These are phyloP conservation scores for Botrytis byssoidea DNA, from an alignment of 2,329 filamentous ascomycete genomes.

Conservation along the genomic window DNA sequence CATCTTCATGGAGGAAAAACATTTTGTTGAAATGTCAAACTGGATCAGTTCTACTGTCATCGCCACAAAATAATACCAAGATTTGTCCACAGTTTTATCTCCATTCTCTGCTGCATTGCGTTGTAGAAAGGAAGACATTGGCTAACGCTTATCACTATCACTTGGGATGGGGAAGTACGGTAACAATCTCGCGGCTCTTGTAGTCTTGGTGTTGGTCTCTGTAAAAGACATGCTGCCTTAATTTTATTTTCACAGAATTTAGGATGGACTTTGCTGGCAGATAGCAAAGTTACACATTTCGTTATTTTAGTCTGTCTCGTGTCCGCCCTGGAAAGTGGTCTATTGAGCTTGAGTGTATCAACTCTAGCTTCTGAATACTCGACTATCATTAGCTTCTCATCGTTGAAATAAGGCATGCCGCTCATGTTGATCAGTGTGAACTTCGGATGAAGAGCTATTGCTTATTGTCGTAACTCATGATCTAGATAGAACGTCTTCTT, in stretches of 20 bases:
- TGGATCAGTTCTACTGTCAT: neutral
- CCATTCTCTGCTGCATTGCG: neutral
- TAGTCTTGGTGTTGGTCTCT: neutral
- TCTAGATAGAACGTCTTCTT: neutral
- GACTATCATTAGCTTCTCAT: neutral
- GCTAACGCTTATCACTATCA: too few species aligned
- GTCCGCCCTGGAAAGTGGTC: neutral
- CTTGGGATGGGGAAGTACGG: neutral
- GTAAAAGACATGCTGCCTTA: neutral
- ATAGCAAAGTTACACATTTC: neutral
- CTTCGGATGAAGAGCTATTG: neutral
- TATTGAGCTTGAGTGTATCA: neutral
- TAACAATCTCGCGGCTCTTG: neutral
- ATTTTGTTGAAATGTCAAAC: too few species aligned
- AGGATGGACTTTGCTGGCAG: neutral
- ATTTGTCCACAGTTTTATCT: neutral
- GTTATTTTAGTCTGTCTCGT: neutral
- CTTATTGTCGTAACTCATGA: neutral
- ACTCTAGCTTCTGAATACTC: neutral
- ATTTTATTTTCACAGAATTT: neutral
- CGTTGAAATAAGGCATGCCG: neutral
- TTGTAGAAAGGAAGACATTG: too few species aligned
- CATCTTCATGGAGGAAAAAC: too few species aligned
- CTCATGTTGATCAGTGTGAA: neutral
- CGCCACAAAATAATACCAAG: rapidly evolving